Evolutionary conservation across 1,139 yeast genomes (phyloP), one percentile per base, ranked within the genome.

Genomic region (Meyerozyma athensensis): DNA sequence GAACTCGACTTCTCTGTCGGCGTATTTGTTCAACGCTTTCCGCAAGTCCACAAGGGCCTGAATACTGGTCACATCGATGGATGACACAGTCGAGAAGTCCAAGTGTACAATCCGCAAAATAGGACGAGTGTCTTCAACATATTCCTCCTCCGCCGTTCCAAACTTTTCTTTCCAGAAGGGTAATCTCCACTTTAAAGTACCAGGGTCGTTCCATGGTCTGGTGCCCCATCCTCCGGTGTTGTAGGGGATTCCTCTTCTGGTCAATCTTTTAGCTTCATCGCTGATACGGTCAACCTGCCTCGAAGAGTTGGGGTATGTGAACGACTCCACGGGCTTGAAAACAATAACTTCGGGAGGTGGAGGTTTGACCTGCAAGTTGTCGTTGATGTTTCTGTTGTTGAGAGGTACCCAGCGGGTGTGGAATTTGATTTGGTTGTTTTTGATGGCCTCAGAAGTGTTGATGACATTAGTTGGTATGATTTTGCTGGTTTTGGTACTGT

Each of bases 301-400:
- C 0, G 96, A 81, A 36, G 85, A 73, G 57, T 89, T 89, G 37
- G 95, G 81, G 61, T 87, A 89, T 1, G 86, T 76, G 60, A 86
- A 85, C 7, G 89, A 68, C 52, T 89, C 97, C 26, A 80, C 66
- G 35, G 95, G 86, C 52, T 94, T 76, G 67, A 83, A 89, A 4
- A 89, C 95, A 42, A 89, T 53, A 12, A 89, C 90, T 18, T 97
- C 96, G 2, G 92, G 89, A 26, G 97, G 96, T 14, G 97, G 96
- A 3, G 89, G 84, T 23, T 59, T 59, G 7, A 90, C 77, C 2
- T 63, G 55, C 20, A 87, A 62, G 19, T 72, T 74, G 3, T 73
- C 63, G 56, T 89, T 86, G 43, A 86, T 56, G 47, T 71, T 69
- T 23, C 65, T 63, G 41, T 77, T 73, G 34, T 74, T 65, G 39